These are phyloP conservation scores for Xylariaceae sp. DNA, from an alignment of 2,329 filamentous ascomycete species.

Conservation along the genomic window DNA sequence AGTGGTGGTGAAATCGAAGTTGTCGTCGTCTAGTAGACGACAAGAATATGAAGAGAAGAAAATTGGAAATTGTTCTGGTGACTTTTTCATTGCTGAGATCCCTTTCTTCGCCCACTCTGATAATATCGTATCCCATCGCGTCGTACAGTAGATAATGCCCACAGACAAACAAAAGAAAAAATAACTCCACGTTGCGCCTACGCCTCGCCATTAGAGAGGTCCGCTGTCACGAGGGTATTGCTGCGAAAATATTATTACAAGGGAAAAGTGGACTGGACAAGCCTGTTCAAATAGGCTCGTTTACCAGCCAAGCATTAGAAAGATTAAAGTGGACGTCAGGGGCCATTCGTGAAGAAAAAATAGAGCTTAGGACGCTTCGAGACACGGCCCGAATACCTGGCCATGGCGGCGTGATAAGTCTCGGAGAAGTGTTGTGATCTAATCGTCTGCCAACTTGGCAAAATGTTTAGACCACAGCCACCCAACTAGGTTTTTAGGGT, in stretches of 20 bases:
- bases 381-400: not conserved
- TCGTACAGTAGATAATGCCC: constrained; percentile 34
- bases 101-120: constrained; percentile 29
- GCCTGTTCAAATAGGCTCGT: constrained; percentile 3
- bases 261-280: constrained; percentile 20
- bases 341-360: not conserved
- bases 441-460: constrained; percentile 63
- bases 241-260: constrained; percentile 26
- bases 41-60: constrained; percentile 7
- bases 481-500: constrained; percentile 74
- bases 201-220: constrained; percentile 26
- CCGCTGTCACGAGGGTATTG: constrained; percentile 17
- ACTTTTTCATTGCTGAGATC: constrained; percentile 33
- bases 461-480: constrained; percentile 99
- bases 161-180: constrained; percentile 27
- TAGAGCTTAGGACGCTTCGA: not conserved
- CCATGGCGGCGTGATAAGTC: not conserved
- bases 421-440: constrained; percentile 10
- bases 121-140: constrained; percentile 38
- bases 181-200: constrained; percentile 30
- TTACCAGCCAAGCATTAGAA: constrained; percentile 7
- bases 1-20: constrained; percentile 9
- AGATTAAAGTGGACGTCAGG: constrained; percentile 4
- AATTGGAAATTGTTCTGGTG: constrained; percentile 15
- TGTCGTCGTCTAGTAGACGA: constrained; percentile 5